Evolutionary conservation across 1,284 basidiomycete species (phyloP).

Genomic region (Ceratobasidium sp.): DNA sequence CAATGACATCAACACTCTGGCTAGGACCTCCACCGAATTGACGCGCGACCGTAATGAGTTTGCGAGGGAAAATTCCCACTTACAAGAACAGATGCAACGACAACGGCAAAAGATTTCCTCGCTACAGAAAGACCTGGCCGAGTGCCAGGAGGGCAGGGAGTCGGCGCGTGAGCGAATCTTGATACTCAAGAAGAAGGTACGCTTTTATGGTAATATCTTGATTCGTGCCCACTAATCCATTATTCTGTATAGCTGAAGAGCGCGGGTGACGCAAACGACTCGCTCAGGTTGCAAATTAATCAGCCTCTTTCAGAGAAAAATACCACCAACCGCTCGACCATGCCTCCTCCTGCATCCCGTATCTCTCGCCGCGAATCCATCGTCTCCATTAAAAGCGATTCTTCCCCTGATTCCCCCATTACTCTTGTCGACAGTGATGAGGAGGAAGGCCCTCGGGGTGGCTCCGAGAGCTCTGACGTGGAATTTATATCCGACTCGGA

Average conservation of each 20-base stretch:
- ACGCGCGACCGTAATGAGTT: not conserved
- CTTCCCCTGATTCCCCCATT: not conserved
- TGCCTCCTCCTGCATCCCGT: slow-evolving; percentile 10
- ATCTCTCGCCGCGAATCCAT: slow-evolving; percentile 4
- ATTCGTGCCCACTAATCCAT: not conserved
- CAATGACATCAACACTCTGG: not conserved
- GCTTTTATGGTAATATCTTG: not conserved
- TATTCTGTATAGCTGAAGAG: not conserved
- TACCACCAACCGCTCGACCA: not conserved
- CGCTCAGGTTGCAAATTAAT: slow-evolving; percentile 26
- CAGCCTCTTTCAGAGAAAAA: slow-evolving; percentile 7
- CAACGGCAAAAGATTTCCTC: slow-evolving; percentile 6
- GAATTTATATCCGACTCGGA: slow-evolving; percentile 38
- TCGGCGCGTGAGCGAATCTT: slow-evolving; percentile 16
- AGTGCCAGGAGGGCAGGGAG: slow-evolving; percentile 14
- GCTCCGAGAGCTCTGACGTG: slow-evolving; percentile 30
- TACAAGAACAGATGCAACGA: slow-evolving; percentile 20
- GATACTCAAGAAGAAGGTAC: slow-evolving; percentile 28
- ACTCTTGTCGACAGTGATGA: slow-evolving; percentile 18
- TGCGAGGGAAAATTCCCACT: not conserved
- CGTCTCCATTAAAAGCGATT: slow-evolving; percentile 30
- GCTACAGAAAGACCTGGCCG: slow-evolving; percentile 13
- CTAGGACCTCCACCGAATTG: not conserved
- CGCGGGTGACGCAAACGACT: not conserved
- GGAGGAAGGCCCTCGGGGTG: not conserved